Evolutionary conservation across 768 basidiomycete species (phyloP).

Genomic region (Megacollybia marginata): DNA sequence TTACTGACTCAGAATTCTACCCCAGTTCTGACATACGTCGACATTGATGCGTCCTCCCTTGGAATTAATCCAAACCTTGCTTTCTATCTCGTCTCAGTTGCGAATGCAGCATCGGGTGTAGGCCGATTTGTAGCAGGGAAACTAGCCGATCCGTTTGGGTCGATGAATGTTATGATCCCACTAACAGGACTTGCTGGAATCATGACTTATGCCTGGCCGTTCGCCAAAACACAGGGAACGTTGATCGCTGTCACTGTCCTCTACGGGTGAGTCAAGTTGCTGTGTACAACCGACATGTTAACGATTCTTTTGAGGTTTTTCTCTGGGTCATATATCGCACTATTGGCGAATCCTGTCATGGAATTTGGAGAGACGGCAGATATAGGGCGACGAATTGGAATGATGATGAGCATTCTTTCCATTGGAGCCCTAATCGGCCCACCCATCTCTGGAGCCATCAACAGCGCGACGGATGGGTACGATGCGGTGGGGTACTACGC

Average conservation of each 20-base stretch:
- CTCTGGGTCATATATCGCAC: slow-evolving; percentile 27
- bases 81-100: slow-evolving; percentile 61
- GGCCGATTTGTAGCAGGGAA: slow-evolving; percentile 52
- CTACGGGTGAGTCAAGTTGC: slow-evolving; percentile 25
- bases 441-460: slow-evolving; percentile 33
- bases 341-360: slow-evolving; percentile 23
- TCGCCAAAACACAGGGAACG: slow-evolving; percentile 15
- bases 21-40: slow-evolving; percentile 61
- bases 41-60: slow-evolving; percentile 42
- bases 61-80: slow-evolving; percentile 44
- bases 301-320: slow-evolving; percentile 14
- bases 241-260: slow-evolving; percentile 27
- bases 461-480: slow-evolving; percentile 20
- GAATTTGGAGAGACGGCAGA: slow-evolving; percentile 24
- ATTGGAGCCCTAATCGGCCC: slow-evolving; percentile 31
- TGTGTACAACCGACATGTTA: not conserved
- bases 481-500: slow-evolving; percentile 26
- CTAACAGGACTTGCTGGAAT: slow-evolving; percentile 37
- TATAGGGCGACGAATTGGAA: slow-evolving; percentile 29
- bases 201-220: slow-evolving; percentile 39
- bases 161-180: slow-evolving; percentile 63
- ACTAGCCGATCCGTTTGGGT: slow-evolving; percentile 48
- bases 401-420: slow-evolving; percentile 26
- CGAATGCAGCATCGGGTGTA: slow-evolving; percentile 57
- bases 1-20: slow-evolving; percentile 6